phyloP scores from a whole-genome alignment of 441 rosid species.

The Jatropha multifida region DNA sequence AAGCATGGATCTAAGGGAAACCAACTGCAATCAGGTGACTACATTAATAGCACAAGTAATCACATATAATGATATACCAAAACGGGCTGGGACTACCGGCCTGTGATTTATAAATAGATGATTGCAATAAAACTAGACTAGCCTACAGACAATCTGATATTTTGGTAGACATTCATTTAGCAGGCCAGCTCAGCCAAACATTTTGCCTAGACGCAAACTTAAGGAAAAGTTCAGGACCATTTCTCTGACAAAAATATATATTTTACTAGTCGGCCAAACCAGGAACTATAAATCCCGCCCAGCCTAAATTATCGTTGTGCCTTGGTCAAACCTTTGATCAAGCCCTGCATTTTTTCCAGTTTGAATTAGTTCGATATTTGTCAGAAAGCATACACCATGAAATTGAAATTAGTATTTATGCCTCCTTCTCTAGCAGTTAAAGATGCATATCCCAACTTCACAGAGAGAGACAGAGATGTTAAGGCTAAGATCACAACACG shows the following conservation, averaged over 20 bases:
- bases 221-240: neutral
- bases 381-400: neutral
- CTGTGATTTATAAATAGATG: too few species aligned
- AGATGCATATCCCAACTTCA: neutral
- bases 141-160: too few species aligned
- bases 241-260: neutral
- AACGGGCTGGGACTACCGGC: too few species aligned
- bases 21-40: too few species aligned
- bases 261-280: neutral
- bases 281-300: neutral
- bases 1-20: too few species aligned
- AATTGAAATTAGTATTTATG: neutral
- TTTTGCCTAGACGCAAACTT: too few species aligned
- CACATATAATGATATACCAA: too few species aligned
- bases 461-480: neutral
- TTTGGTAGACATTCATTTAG: too few species aligned
- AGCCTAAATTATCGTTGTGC: neutral
- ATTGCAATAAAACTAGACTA: too few species aligned
- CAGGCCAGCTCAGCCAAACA: too few species aligned
- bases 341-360: neutral
- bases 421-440: neutral
- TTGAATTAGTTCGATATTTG: neutral
- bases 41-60: too few species aligned
- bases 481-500: neutral
- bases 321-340: neutral